Percentiles rank a stretch among this genome's conserved stretches.
Evolutionary conservation across 108 stramenopile genomes (phyloP).

Genomic region (Skeletonema costatum): DNA sequence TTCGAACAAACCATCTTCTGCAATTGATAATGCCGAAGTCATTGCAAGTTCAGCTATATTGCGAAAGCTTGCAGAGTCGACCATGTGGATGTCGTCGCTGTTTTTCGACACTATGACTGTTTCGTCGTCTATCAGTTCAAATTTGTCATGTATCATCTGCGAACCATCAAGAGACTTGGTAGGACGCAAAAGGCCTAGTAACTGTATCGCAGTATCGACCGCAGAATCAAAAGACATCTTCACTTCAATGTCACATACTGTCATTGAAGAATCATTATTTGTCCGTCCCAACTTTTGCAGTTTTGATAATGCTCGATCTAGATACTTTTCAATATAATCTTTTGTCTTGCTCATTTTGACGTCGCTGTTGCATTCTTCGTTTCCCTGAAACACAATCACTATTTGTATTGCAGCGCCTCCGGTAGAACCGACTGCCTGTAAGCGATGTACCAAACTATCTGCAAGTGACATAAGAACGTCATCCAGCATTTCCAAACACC

Average conservation of each 20-base stretch:
- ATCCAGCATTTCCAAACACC: slow-evolving; percentile 8
- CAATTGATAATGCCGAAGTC: slow-evolving; percentile 12
- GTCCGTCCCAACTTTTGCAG: not conserved
- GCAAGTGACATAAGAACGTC: slow-evolving; percentile 14
- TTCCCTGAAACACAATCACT: not conserved
- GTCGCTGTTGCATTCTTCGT: not conserved
- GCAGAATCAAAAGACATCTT: not conserved
- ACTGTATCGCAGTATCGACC: slow-evolving; percentile 6
- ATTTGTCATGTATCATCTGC: not conserved
- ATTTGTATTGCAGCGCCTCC: not conserved
- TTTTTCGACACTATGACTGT: not conserved
- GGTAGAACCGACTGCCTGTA: not conserved
- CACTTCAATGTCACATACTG: not conserved
- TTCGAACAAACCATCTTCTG: slow-evolving; percentile 22
- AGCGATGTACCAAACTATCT: slow-evolving; percentile 4
- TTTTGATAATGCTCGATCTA: slow-evolving; percentile 10
- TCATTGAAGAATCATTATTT: not conserved
- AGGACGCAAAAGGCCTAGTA: not conserved
- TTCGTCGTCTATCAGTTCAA: not conserved
- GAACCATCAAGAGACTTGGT: not conserved
- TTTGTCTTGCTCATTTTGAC: not conserved
- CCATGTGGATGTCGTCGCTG: not conserved
- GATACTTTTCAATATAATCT: slow-evolving; percentile 16
- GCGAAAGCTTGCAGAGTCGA: slow-evolving; percentile 9
- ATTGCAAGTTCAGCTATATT: slow-evolving; percentile 10